A percentile compares a stretch with the other conserved stretches of the same genome.
These are phyloP conservation scores for Cystofilobasidium bisporidii DNA, from an alignment of 768 basidiomycete genomes.

Conservation along the genomic window DNA sequence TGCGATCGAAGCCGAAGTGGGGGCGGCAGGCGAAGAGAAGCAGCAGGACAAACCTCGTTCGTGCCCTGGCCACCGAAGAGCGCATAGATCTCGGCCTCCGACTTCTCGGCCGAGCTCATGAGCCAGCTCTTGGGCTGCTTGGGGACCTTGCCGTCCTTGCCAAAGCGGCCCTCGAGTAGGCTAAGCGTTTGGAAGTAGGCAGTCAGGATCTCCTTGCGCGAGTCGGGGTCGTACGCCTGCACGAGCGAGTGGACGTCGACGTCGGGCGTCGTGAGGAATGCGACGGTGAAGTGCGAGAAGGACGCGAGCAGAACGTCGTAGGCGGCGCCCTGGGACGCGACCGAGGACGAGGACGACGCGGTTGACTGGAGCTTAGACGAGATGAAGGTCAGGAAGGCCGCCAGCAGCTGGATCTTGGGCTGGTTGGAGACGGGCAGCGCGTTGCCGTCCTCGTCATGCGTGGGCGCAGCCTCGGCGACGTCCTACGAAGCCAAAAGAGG, in stretches of 20 bases:
- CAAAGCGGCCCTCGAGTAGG: constrained; percentile 51
- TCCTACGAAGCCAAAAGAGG: constrained; percentile 35
- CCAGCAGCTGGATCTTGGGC: constrained; percentile 64
- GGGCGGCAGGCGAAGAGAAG: not conserved
- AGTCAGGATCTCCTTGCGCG: constrained; percentile 63
- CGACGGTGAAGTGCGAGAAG: constrained; percentile 65
- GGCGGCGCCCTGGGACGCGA: constrained; percentile 45
- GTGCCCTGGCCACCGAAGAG: constrained; percentile 96
- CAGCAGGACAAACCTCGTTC: constrained; percentile 53
- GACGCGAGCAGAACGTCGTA: constrained; percentile 57
- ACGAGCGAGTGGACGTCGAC: constrained; percentile 75
- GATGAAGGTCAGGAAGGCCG: constrained; percentile 71
- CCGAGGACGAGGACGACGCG: constrained; percentile 42
- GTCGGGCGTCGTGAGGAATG: constrained; percentile 52
- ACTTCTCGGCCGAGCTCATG: constrained; percentile 46
- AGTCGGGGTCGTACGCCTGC: constrained; percentile 62
- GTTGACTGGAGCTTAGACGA: constrained; percentile 48
- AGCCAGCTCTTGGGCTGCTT: constrained; percentile 58
- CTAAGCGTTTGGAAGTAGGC: constrained; percentile 72
- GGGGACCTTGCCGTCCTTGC: constrained; percentile 50
- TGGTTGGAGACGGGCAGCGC: constrained; percentile 46
- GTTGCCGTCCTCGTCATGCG: constrained; percentile 45
- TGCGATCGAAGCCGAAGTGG: not conserved
- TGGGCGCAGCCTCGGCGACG: constrained; percentile 43
- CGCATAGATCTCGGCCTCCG: constrained; percentile 56